Conservation (phyloP, 2,329 filamentous ascomycete species). For the Amphichorda felina region DNA sequence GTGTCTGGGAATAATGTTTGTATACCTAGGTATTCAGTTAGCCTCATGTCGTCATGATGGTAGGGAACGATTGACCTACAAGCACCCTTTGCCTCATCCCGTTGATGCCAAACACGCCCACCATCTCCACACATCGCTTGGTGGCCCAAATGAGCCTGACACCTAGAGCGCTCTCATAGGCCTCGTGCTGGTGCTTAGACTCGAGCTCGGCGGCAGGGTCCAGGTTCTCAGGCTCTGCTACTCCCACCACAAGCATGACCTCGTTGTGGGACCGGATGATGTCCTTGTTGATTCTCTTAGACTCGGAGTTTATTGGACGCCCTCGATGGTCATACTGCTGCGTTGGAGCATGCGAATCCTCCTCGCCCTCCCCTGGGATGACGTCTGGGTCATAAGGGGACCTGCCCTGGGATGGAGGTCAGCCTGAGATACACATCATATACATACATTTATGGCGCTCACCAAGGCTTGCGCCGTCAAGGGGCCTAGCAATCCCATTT, state of each 20-base stretch:
- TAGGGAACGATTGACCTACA: constrained; percentile 17
- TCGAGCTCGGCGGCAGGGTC: constrained; percentile 25
- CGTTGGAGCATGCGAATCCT: constrained; percentile 19
- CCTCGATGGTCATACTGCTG: constrained; percentile 45
- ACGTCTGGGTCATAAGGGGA: constrained; percentile 51
- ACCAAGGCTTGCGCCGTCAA: constrained; percentile 46
- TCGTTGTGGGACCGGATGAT: constrained; percentile 50
- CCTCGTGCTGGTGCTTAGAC: constrained; percentile 27
- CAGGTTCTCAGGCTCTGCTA: constrained; percentile 43
- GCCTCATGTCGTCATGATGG: too few relatives aligned
- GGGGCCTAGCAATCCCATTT: constrained; percentile 43
- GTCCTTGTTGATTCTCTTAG: constrained; percentile 41
- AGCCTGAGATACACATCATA: too few relatives aligned
- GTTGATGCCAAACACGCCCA: constrained; percentile 38
- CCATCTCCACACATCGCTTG: constrained; percentile 21
- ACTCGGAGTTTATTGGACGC: constrained; percentile 41
- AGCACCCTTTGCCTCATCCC: constrained; percentile 42
- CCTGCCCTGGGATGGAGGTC: constrained; percentile 29
- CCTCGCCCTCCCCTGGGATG: constrained; percentile 34
- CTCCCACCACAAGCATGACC: constrained; percentile 51
- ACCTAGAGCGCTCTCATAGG: constrained; percentile 35
- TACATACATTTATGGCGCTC: too few relatives aligned
- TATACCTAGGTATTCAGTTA: constrained; percentile 31
- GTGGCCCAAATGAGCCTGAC: constrained; percentile 21
- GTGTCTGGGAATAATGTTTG: constrained; percentile 32